Evolutionary conservation across 2,329 filamentous ascomycete genomes (phyloP).

Genomic region (Aspergillus hiratsukae): DNA sequence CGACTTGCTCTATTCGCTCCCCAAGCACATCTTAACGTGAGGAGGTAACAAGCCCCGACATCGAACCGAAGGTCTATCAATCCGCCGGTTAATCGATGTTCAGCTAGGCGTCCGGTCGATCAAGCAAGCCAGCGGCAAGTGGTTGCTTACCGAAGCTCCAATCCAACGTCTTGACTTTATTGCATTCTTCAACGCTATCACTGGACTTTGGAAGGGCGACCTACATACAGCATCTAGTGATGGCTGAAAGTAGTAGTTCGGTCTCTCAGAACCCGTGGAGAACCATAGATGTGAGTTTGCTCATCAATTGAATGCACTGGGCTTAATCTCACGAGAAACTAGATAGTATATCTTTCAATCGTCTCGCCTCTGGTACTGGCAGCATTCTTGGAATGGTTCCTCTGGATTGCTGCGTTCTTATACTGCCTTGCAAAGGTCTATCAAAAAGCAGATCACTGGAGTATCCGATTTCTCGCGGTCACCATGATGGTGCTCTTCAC

Average conservation of each 20-base stretch:
- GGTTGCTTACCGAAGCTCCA: neutral
- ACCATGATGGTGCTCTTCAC: constrained; percentile 70
- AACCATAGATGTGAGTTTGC: constrained; percentile 33
- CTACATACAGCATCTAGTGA: neutral
- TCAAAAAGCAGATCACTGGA: constrained; percentile 83
- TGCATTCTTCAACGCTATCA: neutral
- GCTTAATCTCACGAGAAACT: constrained; percentile 3
- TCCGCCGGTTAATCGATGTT: neutral
- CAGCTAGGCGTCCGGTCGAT: neutral
- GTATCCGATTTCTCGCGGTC: constrained; percentile 71
- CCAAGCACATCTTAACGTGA: neutral
- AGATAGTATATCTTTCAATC: constrained; percentile 84
- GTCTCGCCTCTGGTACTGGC: constrained; percentile 77
- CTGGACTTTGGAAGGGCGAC: neutral
- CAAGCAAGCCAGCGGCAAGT: neutral
- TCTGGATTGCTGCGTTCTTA: constrained; percentile 89
- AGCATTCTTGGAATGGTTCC: constrained; percentile 85
- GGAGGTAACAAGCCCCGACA: neutral
- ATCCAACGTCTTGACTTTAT: neutral
- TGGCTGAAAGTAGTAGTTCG: constrained; percentile 8
- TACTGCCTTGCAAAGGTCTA: constrained; percentile 90
- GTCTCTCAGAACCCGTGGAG: constrained; percentile 29
- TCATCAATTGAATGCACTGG: neutral
- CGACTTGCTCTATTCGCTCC: neutral
- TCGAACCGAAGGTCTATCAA: neutral